phyloP scores from a whole-genome alignment of 1,284 basidiomycete genomes.

The Sanghuangporus weigelae region DNA sequence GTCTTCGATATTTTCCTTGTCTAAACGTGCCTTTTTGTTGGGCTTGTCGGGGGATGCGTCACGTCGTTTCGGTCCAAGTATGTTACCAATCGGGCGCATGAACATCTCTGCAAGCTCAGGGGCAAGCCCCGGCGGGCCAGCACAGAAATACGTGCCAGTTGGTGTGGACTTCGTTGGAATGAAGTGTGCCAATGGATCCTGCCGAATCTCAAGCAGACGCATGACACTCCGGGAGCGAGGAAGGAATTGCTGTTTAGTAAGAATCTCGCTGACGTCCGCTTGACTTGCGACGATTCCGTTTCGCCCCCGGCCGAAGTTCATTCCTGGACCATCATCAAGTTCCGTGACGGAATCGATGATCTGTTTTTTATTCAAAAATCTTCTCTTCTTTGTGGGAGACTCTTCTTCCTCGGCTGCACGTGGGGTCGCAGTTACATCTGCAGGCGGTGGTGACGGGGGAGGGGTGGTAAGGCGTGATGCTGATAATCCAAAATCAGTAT shows the following conservation, averaged over 20 bases:
- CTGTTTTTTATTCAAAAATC: conserved; percentile 35
- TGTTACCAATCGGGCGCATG: conserved; percentile 62
- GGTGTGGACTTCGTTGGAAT: conserved; percentile 72
- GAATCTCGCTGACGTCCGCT: conserved; percentile 68
- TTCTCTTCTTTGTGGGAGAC: conserved; percentile 45
- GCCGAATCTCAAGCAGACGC: conserved; percentile 77
- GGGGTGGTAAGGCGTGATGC: conserved; percentile 70
- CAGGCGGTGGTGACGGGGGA: conserved; percentile 64
- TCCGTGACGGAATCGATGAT: conserved; percentile 73
- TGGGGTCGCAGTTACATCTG: conserved; percentile 43
- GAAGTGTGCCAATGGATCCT: conserved; percentile 83
- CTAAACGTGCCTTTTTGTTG: conserved; percentile 58
- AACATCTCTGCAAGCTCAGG: conserved; percentile 82
- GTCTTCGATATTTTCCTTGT: conserved; percentile 40
- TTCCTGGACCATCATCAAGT: conserved; percentile 65
- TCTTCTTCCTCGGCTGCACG: conserved; percentile 30
- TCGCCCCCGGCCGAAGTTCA: conserved; percentile 52
- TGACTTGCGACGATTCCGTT: conserved; percentile 71
- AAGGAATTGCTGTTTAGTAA: conserved; percentile 76
- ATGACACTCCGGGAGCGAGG: conserved; percentile 79
- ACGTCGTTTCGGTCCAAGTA: conserved; percentile 47
- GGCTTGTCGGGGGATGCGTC: conserved; percentile 48
- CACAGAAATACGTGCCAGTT: conserved; percentile 71
- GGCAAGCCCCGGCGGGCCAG: conserved; percentile 76
- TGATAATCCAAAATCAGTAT: conserved; percentile 25